These are phyloP conservation scores for Eucommia ulmoides DNA, from an alignment of 257 asterid species.

Conservation along the genomic window DNA sequence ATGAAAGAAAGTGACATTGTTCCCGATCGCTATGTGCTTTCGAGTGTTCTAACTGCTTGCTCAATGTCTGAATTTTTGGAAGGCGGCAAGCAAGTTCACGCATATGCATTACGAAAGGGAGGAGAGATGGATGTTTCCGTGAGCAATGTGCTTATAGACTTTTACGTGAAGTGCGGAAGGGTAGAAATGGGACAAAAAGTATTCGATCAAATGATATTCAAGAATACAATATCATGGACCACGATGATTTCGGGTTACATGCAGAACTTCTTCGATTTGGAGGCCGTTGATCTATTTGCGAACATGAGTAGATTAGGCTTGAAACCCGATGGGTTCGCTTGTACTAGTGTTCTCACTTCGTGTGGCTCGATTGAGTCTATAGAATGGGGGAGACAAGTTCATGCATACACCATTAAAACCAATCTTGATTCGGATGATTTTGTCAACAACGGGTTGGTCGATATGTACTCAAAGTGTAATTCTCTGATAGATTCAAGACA, in stretches of 20 bases:
- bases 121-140: constrained; percentile 17
- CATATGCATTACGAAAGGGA: constrained; percentile 22
- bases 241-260: constrained; percentile 27
- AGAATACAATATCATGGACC: constrained; percentile 30
- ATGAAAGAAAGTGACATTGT: constrained; percentile 21
- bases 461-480: constrained; percentile 33
- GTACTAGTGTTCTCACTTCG: constrained; percentile 31
- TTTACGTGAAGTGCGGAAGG: constrained; percentile 31
- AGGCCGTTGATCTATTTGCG: constrained; percentile 21
- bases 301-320: constrained; percentile 23
- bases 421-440: constrained; percentile 26
- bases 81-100: constrained; percentile 37
- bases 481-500: constrained; percentile 23
- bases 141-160: constrained; percentile 24
- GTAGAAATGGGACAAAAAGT: constrained; percentile 14
- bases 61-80: constrained; percentile 19
- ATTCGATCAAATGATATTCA: constrained; percentile 18
- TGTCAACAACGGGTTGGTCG: constrained; percentile 32
- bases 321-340: constrained; percentile 30
- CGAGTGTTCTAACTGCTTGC: constrained; percentile 27
- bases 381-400: constrained; percentile 28
- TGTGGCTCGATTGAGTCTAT: constrained; percentile 32
- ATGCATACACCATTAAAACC: constrained; percentile 27
- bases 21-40: constrained; percentile 30
- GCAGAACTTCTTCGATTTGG: constrained; percentile 24